These are phyloP conservation scores for Cladorrhinum sp. DNA, from an alignment of 2,329 filamentous ascomycete species.

Conservation along the genomic window DNA sequence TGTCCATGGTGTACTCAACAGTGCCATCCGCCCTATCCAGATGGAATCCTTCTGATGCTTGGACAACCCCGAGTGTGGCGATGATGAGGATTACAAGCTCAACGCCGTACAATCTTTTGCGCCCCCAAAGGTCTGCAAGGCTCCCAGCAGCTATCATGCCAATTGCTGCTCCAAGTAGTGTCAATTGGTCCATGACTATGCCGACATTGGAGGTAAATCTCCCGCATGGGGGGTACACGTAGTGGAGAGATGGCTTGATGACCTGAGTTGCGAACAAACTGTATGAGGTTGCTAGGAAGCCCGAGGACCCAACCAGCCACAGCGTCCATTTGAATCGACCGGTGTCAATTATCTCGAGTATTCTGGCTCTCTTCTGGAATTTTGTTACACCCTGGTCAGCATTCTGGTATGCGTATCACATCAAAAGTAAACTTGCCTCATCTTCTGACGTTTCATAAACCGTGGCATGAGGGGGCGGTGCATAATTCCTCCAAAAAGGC, in stretches of 20 bases:
- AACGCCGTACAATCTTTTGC: constrained; percentile 20
- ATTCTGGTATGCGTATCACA: background rate
- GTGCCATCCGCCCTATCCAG: background rate
- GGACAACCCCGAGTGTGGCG: constrained; percentile 15
- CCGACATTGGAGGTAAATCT: constrained; percentile 5
- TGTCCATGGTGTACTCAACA: constrained; percentile 24
- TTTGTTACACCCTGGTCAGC: background rate
- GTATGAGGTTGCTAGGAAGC: constrained; percentile 4
- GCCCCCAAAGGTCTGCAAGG: constrained; percentile 18
- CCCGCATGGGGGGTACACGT: constrained; percentile 4
- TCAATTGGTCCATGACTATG: constrained; percentile 17
- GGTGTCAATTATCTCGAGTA: constrained; percentile 3
- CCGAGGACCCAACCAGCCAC: constrained; percentile 5
- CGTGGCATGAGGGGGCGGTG: background rate
- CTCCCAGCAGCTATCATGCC: constrained; percentile 18
- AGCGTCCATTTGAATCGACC: constrained; percentile 2
- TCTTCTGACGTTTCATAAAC: background rate
- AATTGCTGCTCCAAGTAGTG: constrained; percentile 8
- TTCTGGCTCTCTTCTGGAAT: background rate
- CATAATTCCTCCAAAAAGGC: background rate
- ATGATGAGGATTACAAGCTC: constrained; percentile 19
- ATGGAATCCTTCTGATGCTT: constrained; percentile 17
- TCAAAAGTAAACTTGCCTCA: background rate
- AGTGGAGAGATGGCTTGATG: constrained; percentile 3
- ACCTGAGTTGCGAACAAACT: constrained; percentile 6